These are phyloP conservation scores for Penicillium hesseltinei DNA, from an alignment of 2,329 filamentous ascomycete genomes.

Conservation along the genomic window DNA sequence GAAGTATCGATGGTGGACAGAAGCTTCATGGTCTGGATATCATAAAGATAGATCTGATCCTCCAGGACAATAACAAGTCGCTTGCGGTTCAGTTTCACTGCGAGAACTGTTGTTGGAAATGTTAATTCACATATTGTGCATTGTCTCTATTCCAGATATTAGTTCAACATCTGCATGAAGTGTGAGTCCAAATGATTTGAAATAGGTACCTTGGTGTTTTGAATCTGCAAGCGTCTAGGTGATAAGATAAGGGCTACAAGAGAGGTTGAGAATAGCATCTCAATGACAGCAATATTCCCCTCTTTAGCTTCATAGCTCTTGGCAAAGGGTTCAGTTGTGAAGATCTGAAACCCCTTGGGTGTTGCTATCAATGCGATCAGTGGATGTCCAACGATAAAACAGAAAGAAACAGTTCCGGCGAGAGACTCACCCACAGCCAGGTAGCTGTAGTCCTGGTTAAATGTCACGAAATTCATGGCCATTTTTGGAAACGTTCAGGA, in stretches of 20 bases:
- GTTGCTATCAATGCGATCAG: constrained; percentile 60
- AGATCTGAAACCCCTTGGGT: constrained; percentile 90
- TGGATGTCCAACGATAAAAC: neutral
- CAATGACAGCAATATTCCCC: constrained; percentile 90
- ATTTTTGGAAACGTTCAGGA: constrained; percentile 46
- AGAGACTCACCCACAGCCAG: constrained; percentile 76
- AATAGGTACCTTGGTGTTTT: constrained; percentile 84
- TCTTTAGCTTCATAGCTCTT: constrained; percentile 94
- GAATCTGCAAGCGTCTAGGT: constrained; percentile 87
- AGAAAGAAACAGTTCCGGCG: neutral
- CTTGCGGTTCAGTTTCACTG: constrained; percentile 91
- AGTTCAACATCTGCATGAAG: constrained; percentile 9
- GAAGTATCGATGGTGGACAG: constrained; percentile 91
- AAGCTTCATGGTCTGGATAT: constrained; percentile 97
- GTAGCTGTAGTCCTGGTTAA: constrained; percentile 98
- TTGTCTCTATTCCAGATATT: constrained; percentile 50
- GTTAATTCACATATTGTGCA: constrained; percentile 97
- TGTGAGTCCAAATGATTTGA: constrained; percentile 9
- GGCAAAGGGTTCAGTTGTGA: constrained; percentile 92
- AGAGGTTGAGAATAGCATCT: constrained; percentile 98
- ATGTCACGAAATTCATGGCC: constrained; percentile 96
- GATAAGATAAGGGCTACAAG: constrained; percentile 91
- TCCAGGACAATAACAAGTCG: constrained; percentile 90
- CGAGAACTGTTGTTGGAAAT: constrained; percentile 93
- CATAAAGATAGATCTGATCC: constrained; percentile 96